Conservation (phyloP, 2,329 filamentous ascomycete species). For the Laburnicola sp. region DNA sequence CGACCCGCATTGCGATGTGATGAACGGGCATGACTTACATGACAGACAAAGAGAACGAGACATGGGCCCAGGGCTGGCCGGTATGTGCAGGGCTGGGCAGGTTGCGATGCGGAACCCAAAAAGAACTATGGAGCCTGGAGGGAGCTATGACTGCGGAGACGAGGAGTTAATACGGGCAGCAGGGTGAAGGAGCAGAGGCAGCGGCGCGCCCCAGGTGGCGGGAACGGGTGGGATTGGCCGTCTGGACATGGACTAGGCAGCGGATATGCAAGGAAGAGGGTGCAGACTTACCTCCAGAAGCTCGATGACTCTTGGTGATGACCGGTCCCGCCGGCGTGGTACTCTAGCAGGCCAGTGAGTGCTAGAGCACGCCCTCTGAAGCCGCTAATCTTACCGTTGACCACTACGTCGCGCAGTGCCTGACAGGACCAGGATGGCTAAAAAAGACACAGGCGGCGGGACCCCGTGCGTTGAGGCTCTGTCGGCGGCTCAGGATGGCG, state of each 20-base stretch:
- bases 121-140: slow-evolving; percentile 21
- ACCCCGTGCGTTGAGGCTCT: slow-evolving; percentile 35
- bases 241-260: slow-evolving; percentile 17
- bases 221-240: slow-evolving; percentile 22
- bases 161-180: slow-evolving; percentile 28
- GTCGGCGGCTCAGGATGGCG: slow-evolving; percentile 34
- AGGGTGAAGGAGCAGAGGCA: slow-evolving; percentile 25
- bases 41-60: slow-evolving; percentile 42
- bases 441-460: slow-evolving; percentile 24
- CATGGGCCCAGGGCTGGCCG: slow-evolving; percentile 33
- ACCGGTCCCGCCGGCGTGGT: slow-evolving; percentile 35
- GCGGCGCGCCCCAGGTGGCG: slow-evolving; percentile 6
- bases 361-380: slow-evolving; percentile 33
- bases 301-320: slow-evolving; percentile 27
- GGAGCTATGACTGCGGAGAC: slow-evolving; percentile 38
- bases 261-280: slow-evolving; percentile 28
- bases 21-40: slow-evolving; percentile 40
- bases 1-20: slow-evolving; percentile 39
- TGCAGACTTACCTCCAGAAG: slow-evolving; percentile 22
- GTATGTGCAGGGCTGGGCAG: slow-evolving; percentile 31
- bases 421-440: slow-evolving; percentile 29
- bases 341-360: slow-evolving; percentile 35
- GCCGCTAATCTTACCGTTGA: slow-evolving; percentile 36
- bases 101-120: slow-evolving; percentile 27
- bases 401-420: slow-evolving; percentile 40